Evolutionary conservation across 345 rosid species (phyloP).

Genomic region (Lumnitzera littorea): DNA sequence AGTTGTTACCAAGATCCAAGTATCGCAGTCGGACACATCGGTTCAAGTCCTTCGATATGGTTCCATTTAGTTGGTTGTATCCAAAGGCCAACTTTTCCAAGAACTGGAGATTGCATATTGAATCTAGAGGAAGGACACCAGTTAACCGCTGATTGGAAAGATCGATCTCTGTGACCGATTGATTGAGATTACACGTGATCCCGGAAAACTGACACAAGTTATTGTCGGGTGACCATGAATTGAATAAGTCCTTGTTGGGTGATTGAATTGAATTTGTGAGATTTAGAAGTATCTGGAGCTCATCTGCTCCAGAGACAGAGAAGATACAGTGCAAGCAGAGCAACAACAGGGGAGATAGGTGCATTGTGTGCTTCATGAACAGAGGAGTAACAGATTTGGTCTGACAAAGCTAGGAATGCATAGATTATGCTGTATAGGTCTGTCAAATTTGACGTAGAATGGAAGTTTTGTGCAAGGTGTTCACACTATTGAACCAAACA

Average conservation of each 20-base stretch:
- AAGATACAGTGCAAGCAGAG: slow-evolving; percentile 22
- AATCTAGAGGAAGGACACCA: slow-evolving; percentile 38
- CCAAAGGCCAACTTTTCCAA: slow-evolving; percentile 68
- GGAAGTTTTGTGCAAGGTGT: too few relatives aligned
- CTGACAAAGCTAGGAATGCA: too few relatives aligned
- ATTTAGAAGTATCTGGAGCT: slow-evolving; percentile 41
- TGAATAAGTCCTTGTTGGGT: slow-evolving; percentile 25
- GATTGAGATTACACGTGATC: slow-evolving; percentile 38
- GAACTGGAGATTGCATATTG: slow-evolving; percentile 46
- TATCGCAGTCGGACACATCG: slow-evolving; percentile 48
- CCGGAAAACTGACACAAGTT: slow-evolving; percentile 49
- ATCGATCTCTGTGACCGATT: slow-evolving; percentile 53
- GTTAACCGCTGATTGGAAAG: slow-evolving; percentile 31
- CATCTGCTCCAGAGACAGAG: slow-evolving; percentile 32
- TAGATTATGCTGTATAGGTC: too few relatives aligned
- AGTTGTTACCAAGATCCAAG: slow-evolving; percentile 70
- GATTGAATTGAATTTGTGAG: slow-evolving; percentile 33
- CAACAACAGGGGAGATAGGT: slow-evolving; percentile 9
- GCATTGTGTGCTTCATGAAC: background rate
- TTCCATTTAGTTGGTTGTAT: slow-evolving; percentile 44
- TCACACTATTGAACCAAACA: too few relatives aligned
- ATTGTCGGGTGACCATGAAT: slow-evolving; percentile 39
- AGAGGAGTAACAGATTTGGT: background rate
- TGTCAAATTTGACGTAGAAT: too few relatives aligned
- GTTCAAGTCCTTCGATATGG: slow-evolving; percentile 25